Evolutionary conservation across 345 rosid species (phyloP).

Genomic region (Alliaria petiolata): DNA sequence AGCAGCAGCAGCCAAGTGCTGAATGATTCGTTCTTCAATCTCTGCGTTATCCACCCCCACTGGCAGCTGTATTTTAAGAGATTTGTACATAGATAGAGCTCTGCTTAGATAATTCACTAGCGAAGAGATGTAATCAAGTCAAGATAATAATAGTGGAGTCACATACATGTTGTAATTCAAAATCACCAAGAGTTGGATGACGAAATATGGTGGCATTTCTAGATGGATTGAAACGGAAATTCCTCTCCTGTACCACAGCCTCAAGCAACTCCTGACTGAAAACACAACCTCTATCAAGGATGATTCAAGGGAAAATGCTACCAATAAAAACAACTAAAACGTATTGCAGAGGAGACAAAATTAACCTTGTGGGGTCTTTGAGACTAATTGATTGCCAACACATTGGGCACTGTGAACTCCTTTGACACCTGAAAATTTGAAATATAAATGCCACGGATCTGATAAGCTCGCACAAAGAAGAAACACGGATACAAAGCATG

Average conservation of each 20-base stretch:
- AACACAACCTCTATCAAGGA: neutral
- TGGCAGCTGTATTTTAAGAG: constrained; percentile 53
- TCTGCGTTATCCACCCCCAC: constrained; percentile 75
- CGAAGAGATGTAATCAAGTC: neutral
- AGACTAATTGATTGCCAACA: constrained; percentile 95
- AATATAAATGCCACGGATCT: neutral
- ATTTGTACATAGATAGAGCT: constrained; percentile 1
- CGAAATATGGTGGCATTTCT: constrained; percentile 86
- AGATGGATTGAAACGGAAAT: constrained; percentile 60
- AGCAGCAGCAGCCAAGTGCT: constrained; percentile 95
- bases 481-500: neutral
- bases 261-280: constrained; percentile 90
- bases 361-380: constrained; percentile 84
- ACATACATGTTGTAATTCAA: constrained; percentile 90
- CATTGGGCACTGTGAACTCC: constrained; percentile 99
- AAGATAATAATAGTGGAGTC: constrained; percentile 10
- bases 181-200: constrained; percentile 94
- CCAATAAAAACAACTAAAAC: neutral
- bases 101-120: neutral
- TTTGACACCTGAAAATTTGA: constrained; percentile 97
- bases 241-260: constrained; percentile 85
- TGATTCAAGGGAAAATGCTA: neutral
- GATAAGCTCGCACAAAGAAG: neutral
- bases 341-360: neutral
- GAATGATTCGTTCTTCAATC: constrained; percentile 92